Evolutionary conservation across 345 rosid species (phyloP).

Genomic region (Sonneratia alba): DNA sequence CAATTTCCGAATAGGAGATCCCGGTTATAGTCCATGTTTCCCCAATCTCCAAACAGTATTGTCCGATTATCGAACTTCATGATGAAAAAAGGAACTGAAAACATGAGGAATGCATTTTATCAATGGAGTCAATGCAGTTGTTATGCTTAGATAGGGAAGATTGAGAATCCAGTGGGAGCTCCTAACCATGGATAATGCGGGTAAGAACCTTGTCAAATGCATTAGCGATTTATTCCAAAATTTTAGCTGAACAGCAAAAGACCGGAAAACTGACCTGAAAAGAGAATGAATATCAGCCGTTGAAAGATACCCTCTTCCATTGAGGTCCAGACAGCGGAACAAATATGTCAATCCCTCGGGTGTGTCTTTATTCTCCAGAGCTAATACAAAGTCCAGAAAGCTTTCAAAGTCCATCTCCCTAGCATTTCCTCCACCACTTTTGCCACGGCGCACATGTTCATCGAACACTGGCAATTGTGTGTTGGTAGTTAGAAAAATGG

Average conservation of each 20-base stretch:
- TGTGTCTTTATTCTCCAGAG: constrained; percentile 94
- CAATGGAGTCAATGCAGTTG: background rate
- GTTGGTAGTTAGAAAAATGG: constrained; percentile 6
- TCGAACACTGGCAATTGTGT: constrained; percentile 54
- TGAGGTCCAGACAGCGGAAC: constrained; percentile 86
- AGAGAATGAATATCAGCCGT: constrained; percentile 97
- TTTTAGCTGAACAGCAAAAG: background rate
- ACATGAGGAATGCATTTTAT: background rate
- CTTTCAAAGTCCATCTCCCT: constrained; percentile 97
- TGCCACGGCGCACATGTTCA: constrained; percentile 87
- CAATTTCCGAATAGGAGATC: background rate
- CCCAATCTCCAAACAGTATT: background rate
- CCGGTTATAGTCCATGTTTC: background rate
- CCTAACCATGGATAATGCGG: background rate
- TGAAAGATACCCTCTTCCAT: constrained; percentile 83
- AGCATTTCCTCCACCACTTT: constrained; percentile 49
- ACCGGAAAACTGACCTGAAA: constrained; percentile 54
- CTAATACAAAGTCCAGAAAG: constrained; percentile 89
- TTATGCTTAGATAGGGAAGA: background rate
- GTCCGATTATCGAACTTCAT: background rate
- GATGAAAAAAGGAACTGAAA: background rate
- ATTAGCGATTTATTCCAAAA: background rate
- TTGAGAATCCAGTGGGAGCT: background rate
- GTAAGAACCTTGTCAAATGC: background rate
- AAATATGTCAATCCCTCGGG: constrained; percentile 92